These are phyloP conservation scores for Aspergillus udagawae DNA, from an alignment of 2,329 filamentous ascomycete species.

Conservation along the genomic window DNA sequence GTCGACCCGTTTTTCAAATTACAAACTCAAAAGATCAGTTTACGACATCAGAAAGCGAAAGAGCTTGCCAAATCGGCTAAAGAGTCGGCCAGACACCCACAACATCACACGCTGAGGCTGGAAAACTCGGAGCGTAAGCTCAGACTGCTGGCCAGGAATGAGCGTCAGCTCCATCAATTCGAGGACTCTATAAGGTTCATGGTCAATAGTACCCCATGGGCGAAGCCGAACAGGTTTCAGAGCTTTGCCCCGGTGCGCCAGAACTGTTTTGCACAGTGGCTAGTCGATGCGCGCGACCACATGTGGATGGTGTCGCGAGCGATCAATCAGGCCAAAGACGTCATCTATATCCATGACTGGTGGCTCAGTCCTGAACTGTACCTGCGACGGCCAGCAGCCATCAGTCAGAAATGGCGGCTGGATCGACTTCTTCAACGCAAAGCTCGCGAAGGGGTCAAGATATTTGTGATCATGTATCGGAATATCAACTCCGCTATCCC, in stretches of 20 bases:
- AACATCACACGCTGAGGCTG: constrained; percentile 85
- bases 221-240: constrained; percentile 76
- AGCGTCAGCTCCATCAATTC: constrained; percentile 84
- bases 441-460: constrained; percentile 90
- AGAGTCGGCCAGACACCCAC: constrained; percentile 55
- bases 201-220: constrained; percentile 78
- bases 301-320: constrained; percentile 99
- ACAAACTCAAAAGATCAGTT: constrained; percentile 63
- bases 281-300: constrained; percentile 94
- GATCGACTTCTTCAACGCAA: constrained; percentile 92
- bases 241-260: constrained; percentile 89
- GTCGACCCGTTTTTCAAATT: constrained; percentile 85
- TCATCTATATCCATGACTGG: constrained; percentile 99
- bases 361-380: constrained; percentile 97
- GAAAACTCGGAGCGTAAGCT: constrained; percentile 88
- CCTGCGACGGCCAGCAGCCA: constrained; percentile 85
- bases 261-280: constrained; percentile 88
- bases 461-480: constrained; percentile 95
- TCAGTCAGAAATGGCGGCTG: constrained; percentile 96
- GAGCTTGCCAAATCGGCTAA: constrained; percentile 64
- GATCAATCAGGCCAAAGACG: constrained; percentile 94
- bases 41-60: constrained; percentile 48
- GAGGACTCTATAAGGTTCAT: constrained; percentile 89
- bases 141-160: constrained; percentile 85
- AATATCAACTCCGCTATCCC: constrained; percentile 97